Base-by-base conservation (phyloP, 192 early-diverging fungal genomes). In the Mortierella alpina region DNA sequence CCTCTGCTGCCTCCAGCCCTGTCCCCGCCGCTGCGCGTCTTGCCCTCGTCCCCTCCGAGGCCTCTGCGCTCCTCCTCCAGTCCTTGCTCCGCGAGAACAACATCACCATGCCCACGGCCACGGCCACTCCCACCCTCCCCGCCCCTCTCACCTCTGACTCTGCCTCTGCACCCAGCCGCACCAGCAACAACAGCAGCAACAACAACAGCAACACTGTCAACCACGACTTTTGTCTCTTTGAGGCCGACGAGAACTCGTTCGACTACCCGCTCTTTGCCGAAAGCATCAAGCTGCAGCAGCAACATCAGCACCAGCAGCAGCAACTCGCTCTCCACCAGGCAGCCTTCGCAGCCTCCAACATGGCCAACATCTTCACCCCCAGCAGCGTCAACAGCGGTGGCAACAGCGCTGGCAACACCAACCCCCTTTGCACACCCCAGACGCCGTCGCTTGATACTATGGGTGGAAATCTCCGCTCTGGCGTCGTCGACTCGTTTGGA, bases 211-310 rank as follows among this genome's bases (percentile, higher is more conserved):
- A 75, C 52, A 75, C 73, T 14, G 42, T 75, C 58, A 48, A 40
- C 42, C 58, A 50, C 20, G 73, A 75, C 46, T 75, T 75, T 52
- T 65, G 58, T 51, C 73, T 75, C 59, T 75, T 68, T 48, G 73
- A 66, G 14, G 42, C 66, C 23, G 59, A 68, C 18, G 65, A 67
- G n/a, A 15, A 64, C 15, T 51, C 65, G 17, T 75, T 75, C 47
- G 73, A 75, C 53, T 75, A 68, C 20, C 73, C 73, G 0, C 66
- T 75, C 59, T 75, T 75, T 75, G 14, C 47, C 39, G 57, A 63
- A 17, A 58, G 18, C 31, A 11, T 46, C 40, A 66, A 75, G 39
- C 45, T 61, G 51, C 59, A 71, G n/a, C 53, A 40, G 10, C 41
- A 45, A 7, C 66, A 20, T 17, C 54, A 52, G 13, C 12, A 44